Evolutionary conservation across 352 stramenopile genomes (phyloP).

Genomic region (Globisporangium paroecandrum): DNA sequence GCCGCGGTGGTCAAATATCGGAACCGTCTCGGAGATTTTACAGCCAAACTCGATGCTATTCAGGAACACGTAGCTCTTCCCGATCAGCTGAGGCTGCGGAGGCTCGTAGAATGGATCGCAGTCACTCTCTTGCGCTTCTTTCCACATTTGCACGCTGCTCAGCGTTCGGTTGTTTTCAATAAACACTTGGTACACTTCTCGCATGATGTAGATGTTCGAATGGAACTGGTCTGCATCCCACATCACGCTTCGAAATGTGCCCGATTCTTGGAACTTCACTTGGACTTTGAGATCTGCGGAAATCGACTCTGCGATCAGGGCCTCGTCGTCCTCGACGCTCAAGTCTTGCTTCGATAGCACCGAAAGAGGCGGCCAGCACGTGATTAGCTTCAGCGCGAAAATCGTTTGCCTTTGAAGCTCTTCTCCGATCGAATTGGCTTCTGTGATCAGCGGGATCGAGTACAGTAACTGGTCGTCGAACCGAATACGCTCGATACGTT

Average conservation of each 20-base stretch:
- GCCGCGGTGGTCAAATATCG: constrained; percentile 58
- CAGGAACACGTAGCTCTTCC: constrained; percentile 68
- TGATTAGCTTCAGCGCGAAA: constrained; percentile 71
- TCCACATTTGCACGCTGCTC: constrained; percentile 29
- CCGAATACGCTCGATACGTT: constrained; percentile 55
- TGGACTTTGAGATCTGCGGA: constrained; percentile 69
- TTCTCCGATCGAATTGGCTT: constrained; percentile 84
- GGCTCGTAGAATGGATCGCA: constrained; percentile 80
- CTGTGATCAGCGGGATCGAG: constrained; percentile 78
- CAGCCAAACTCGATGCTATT: constrained; percentile 54
- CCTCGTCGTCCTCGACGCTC: constrained; percentile 57
- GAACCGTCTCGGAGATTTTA: constrained; percentile 51
- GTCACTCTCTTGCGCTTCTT: constrained; percentile 30
- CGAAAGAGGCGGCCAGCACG: constrained; percentile 28
- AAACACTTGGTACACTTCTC: constrained; percentile 87
- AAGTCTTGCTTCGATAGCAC: constrained; percentile 26
- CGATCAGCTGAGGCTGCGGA: constrained; percentile 66
- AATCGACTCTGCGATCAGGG: constrained; percentile 45
- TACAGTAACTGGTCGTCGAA: constrained; percentile 83
- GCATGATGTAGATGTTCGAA: constrained; percentile 76
- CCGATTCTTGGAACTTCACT: constrained; percentile 72
- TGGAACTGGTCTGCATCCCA: constrained; percentile 84
- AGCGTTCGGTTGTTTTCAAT: constrained; percentile 66
- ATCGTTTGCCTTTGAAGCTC: constrained; percentile 64
- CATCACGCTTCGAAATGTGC: constrained; percentile 69